Evolutionary conservation across 192 early-diverging fungal genomes (phyloP), one percentile per base, ranked within the genome.

Genomic region (Coemansia sp.): DNA sequence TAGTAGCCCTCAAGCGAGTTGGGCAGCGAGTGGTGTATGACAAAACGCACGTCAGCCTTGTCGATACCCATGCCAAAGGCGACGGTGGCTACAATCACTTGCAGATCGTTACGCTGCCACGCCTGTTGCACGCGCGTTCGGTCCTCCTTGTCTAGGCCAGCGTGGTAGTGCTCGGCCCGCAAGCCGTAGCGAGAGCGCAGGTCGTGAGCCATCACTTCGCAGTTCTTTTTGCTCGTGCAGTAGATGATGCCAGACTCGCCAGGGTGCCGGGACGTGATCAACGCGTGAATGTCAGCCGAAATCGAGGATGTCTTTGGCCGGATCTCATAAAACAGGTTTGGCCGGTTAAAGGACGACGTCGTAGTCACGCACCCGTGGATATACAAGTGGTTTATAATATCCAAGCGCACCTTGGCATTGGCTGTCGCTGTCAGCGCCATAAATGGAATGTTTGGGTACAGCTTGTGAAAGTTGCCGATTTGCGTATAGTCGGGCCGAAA

Each of bases 51-150:
- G 65, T 98, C 93, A 5, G 92, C 75, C 81, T 99, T 98, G 83
- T 99, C 95, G 50, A 98, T 96, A 9, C 96, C 97, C 95, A 99
- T 96, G 9, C 97, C 96, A 84, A 99, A 99, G 0, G 97, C 97
- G 23, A 98, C 86, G 0, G 97, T 99, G 0, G 96, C 97, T 1
- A 96, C 93, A 75, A 99, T 95, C 34, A 99, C 87, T 50, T 92
- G 81, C 1, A 91, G 66, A 19, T 79, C 66, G 41, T 90, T 91
- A 8, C 59, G 69, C 63, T 91, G 93, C 97, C 97, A 99, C 25
- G 86, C 87, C 55, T 87, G 72, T 77, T 99, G 97, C 17, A 94
- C 87, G 2, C 84, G 73, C 25, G 79, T 59, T 11, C 94, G 85
- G 45, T 98, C 94, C 48, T 87, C 86, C 67, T 92, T 88, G 34